A percentile compares a stretch with the other conserved stretches of the same genome.
Conservation (phyloP, 148 eudicot genomes). For the Vaccinium myrtillus region DNA sequence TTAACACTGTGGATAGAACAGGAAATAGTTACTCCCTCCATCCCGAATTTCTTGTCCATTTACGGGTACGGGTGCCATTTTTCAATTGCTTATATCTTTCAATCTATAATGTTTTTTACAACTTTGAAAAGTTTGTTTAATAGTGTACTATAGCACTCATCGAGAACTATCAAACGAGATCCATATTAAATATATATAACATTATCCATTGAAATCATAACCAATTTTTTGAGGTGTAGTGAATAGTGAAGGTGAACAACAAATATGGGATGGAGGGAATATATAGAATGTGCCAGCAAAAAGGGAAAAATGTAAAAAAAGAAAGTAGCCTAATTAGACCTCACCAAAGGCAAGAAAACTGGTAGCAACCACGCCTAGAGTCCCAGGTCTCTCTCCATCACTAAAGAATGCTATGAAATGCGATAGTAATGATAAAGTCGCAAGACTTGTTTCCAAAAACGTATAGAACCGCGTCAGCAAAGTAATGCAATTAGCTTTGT, state of each 20-base stretch:
- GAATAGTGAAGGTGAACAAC: too few relatives aligned
- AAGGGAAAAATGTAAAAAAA: not conserved
- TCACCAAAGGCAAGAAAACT: constrained; percentile 95
- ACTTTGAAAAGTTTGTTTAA: too few relatives aligned
- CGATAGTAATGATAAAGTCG: constrained; percentile 70
- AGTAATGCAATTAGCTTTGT: constrained; percentile 13
- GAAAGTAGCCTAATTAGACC: constrained; percentile 12
- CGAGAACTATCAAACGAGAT: too few relatives aligned
- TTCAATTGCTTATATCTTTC: too few relatives aligned
- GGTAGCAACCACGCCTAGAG: constrained; percentile 82
- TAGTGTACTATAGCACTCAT: too few relatives aligned
- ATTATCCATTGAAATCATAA: too few relatives aligned
- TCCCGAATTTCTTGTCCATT: too few relatives aligned
- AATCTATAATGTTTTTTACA: too few relatives aligned
- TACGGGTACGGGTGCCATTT: too few relatives aligned
- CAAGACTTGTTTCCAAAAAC: constrained; percentile 83
- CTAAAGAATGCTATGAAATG: constrained; percentile 86
- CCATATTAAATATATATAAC: too few relatives aligned
- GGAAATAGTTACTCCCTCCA: not conserved
- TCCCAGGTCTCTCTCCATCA: constrained; percentile 87
- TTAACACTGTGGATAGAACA: constrained; percentile 58
- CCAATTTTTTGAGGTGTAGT: too few relatives aligned
- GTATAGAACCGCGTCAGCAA: constrained; percentile 86
- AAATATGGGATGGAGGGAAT: too few relatives aligned
- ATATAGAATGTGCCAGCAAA: constrained; percentile 11